Evolutionary conservation across 2,329 filamentous ascomycete genomes (phyloP), one percentile per base, ranked within the genome.

Genomic region (Penicillium hesseltinei): DNA sequence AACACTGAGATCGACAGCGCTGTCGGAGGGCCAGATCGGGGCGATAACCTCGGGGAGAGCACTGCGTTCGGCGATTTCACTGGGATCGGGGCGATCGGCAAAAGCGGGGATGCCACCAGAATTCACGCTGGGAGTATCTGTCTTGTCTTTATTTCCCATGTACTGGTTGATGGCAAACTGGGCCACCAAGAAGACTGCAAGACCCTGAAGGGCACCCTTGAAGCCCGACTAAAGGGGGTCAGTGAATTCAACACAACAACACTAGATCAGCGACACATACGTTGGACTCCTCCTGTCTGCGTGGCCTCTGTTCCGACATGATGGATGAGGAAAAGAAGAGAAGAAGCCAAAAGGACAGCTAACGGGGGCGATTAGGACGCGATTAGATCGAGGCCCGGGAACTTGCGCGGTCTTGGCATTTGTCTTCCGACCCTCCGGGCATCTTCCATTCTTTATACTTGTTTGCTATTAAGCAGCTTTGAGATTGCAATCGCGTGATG

Each of bases 11-110:
- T 99, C 94, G 65, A 99, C 76, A 58, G 84, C 79, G 67, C 86
- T 90, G 71, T 94, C 86, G 47, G 83, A 78, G 2, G 90, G 86
- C 94, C 94, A 99, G 69, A 97, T 91, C 23, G 94, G 92, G 38
- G 89, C 89, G 60, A 97, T 89, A 72, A 87, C 88, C 50, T 81
- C 76, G 23, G 86, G 87, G 64, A 75, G 86, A 73, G 69, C 87
- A 77, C 58, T 72, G 56, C 71, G 70, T 45, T 69, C 62, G 50
- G 69, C 56, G 54, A 75, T 63, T 56, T 75, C 70, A 60, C 66
- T 71, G 40, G 75, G 71, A 59, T 80, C 74, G n/a, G 89, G 87
- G 51, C 89, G 84, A 59, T 87, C 79, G 53, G 81, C 78, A 71
- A 86, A 92, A 19, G 86, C 76, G 29, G 88, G 87, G 54, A 91